Percentiles rank a stretch among this genome's conserved stretches.
These are phyloP conservation scores for Micractinium conductrix DNA, from an alignment of 139 green algal species.

Conservation along the genomic window DNA sequence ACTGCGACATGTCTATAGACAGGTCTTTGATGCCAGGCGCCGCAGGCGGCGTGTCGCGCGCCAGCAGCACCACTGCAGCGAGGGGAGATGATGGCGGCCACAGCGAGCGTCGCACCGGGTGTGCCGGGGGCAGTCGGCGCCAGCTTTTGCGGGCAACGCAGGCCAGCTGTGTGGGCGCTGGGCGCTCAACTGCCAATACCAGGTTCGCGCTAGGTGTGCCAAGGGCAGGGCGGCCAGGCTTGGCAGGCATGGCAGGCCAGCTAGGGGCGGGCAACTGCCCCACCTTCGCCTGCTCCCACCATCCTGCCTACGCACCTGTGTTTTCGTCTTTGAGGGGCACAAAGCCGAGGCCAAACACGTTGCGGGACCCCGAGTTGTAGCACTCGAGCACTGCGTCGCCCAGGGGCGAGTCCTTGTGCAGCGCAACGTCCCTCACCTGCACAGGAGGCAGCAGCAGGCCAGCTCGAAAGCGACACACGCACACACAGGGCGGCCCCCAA, in stretches of 20 bases:
- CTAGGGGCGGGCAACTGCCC: not conserved
- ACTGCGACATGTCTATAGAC: slow-evolving; percentile 84
- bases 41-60: slow-evolving; percentile 79
- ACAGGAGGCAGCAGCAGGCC: too few species aligned
- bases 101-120: too few species aligned
- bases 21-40: slow-evolving; percentile 83
- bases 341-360: slow-evolving; percentile 97
- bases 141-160: too few species aligned
- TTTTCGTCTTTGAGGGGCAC: slow-evolving; percentile 81
- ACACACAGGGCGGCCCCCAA: too few species aligned
- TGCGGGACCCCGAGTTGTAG: slow-evolving; percentile 90
- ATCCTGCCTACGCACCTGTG: slow-evolving; percentile 36
- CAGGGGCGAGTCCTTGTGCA: slow-evolving; percentile 94
- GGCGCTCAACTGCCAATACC: too few species aligned
- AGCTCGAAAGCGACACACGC: too few species aligned
- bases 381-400: slow-evolving; percentile 97
- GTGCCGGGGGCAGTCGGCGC: too few species aligned
- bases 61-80: slow-evolving; percentile 90
- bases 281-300: not conserved
- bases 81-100: too few species aligned
- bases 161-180: too few species aligned
- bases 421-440: slow-evolving; percentile 79
- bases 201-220: too few species aligned
- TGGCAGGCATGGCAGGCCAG: too few species aligned
- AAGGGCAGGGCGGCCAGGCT: too few species aligned